These are phyloP conservation scores for Massariosphaeria phaeospora DNA, from an alignment of 495 filamentous ascomycete genomes.

Conservation along the genomic window DNA sequence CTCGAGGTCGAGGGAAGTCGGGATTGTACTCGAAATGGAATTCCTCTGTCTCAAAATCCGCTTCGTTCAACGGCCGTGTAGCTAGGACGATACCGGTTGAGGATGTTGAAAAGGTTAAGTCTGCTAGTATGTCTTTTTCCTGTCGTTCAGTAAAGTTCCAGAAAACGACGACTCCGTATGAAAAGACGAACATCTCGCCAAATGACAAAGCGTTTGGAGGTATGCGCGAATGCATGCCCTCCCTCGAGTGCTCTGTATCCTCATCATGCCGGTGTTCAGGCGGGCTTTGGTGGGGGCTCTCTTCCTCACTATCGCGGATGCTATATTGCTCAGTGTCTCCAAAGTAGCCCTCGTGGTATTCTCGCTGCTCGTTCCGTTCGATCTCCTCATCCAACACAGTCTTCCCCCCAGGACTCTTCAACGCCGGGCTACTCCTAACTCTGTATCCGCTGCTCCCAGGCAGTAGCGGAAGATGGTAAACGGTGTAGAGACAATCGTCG, in stretches of 20 bases:
- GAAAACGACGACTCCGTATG: constrained; percentile 95
- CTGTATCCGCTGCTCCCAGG: constrained; percentile 81
- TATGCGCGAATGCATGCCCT: constrained; percentile 41
- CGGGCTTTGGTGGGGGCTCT: constrained; percentile 47
- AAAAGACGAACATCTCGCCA: constrained; percentile 97
- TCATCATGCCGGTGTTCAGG: constrained; percentile 26
- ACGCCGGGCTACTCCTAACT: constrained; percentile 77
- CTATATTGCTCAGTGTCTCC: constrained; percentile 47
- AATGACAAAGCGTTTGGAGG: constrained; percentile 64
- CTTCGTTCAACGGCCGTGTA: constrained; percentile 66
- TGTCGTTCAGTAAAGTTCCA: constrained; percentile 97
- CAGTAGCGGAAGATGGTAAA: constrained; percentile 87
- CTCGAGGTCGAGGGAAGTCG: constrained; percentile 73
- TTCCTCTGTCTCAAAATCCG: constrained; percentile 95
- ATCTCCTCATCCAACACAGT: constrained; percentile 93
- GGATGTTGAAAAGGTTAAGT: constrained; percentile 80
- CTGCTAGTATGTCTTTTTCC: constrained; percentile 93
- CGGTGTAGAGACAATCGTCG: constrained; percentile 93
- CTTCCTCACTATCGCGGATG: constrained; percentile 30
- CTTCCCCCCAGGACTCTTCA: constrained; percentile 91
- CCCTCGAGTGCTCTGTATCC: constrained; percentile 8
- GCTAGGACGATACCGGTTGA: constrained; percentile 53
- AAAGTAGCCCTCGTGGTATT: constrained; percentile 86
- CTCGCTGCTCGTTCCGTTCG: constrained; percentile 81
- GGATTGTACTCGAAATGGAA: constrained; percentile 97